Percentiles rank a stretch among this genome's conserved stretches.
Evolutionary conservation across 805 yeast species (phyloP).

Genomic region (Metschnikowia gelsemii): DNA sequence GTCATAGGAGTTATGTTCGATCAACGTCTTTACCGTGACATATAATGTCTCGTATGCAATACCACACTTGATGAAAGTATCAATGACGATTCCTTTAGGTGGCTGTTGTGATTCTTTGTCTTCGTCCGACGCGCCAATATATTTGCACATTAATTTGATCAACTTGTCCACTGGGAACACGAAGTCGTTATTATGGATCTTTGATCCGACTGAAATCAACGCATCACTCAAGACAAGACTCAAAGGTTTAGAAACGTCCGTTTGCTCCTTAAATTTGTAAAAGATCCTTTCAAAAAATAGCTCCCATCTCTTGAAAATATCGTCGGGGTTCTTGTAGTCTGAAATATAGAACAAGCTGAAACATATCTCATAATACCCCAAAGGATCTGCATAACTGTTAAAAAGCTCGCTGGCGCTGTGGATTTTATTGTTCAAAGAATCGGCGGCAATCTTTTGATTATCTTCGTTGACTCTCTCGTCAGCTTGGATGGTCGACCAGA

Average conservation of each 20-base stretch:
- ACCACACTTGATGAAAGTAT: conserved; percentile 63
- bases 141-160: conserved; percentile 61
- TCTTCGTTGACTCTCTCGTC: conserved; percentile 52
- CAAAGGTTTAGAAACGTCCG: conserved; percentile 32
- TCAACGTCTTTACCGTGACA: conserved; percentile 58
- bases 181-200: conserved; percentile 64
- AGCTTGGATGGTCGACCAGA: conserved; percentile 46
- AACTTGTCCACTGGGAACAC: conserved; percentile 78
- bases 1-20: conserved; percentile 58
- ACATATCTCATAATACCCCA: conserved; percentile 83
- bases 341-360: conserved; percentile 76
- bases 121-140: conserved; percentile 42
- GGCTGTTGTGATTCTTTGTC: conserved; percentile 29
- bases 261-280: conserved; percentile 30
- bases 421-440: conserved; percentile 60
- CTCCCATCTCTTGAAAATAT: conserved; percentile 78
- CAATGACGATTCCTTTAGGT: conserved; percentile 57
- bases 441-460: conserved; percentile 50
- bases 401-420: conserved; percentile 74
- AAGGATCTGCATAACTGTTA: conserved; percentile 83
- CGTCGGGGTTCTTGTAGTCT: conserved; percentile 82
- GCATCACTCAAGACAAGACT: conserved; percentile 38
- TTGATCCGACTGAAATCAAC: conserved; percentile 56
- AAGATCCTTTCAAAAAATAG: conserved; percentile 56
- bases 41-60: conserved; percentile 64